Evolutionary conservation across 306 rosid genomes (phyloP).

Genomic region (Myrica gale): DNA sequence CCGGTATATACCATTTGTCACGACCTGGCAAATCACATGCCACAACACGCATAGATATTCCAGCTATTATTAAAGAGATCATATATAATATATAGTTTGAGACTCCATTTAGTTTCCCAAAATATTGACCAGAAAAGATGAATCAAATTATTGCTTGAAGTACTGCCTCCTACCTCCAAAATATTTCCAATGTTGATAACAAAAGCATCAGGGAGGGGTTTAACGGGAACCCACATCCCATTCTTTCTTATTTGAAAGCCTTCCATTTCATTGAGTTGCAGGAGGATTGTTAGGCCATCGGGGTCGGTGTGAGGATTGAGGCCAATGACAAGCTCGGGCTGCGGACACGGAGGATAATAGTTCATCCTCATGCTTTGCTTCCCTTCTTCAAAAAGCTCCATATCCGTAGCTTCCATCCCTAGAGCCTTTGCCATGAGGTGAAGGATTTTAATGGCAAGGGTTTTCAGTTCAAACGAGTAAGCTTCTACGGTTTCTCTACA

Average conservation of each 20-base stretch:
- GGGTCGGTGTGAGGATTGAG: conserved; percentile 35
- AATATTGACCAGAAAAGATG: too few relatives aligned
- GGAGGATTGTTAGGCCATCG: conserved; percentile 34
- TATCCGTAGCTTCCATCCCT: conserved; percentile 23
- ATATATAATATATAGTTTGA: too few relatives aligned
- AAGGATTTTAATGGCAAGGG: conserved; percentile 16
- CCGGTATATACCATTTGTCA: conserved; percentile 29
- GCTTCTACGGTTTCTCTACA: conserved; percentile 30
- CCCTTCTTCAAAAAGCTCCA: conserved; percentile 35
- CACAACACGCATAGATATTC: too few relatives aligned
- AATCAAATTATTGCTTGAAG: too few relatives aligned
- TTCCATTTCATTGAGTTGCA: conserved; percentile 36
- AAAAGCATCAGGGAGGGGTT: conserved; percentile 32
- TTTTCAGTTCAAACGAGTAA: conserved; percentile 21
- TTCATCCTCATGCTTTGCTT: conserved; percentile 34
- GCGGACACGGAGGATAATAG: conserved; percentile 47
- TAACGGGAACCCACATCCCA: conserved; percentile 34
- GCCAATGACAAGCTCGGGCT: conserved; percentile 40
- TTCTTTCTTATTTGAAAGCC: conserved; percentile 41
- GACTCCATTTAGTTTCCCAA: too few relatives aligned
- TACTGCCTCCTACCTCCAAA: conserved; percentile 28
- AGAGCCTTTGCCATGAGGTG: conserved; percentile 25
- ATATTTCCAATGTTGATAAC: conserved; percentile 38
- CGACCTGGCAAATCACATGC: conserved; percentile 13
- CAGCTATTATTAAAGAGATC: too few relatives aligned